These are phyloP conservation scores for Solanum chilense DNA, from an alignment of 257 asterid species.

Conservation along the genomic window DNA sequence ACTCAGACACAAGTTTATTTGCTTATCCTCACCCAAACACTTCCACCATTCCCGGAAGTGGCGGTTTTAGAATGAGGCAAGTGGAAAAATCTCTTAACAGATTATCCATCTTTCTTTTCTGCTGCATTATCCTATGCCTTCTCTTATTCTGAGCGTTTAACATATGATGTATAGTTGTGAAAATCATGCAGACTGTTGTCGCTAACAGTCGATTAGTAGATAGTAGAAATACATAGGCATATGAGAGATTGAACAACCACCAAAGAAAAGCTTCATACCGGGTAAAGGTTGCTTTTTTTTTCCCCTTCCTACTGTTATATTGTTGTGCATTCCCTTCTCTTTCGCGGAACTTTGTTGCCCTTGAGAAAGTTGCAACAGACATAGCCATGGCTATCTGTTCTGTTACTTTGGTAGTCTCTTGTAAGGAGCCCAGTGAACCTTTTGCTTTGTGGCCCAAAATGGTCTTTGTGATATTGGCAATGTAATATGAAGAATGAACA, in stretches of 20 bases:
- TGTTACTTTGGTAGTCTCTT: neutral
- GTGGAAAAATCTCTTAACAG: slow-evolving; percentile 69
- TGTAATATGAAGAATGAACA: neutral
- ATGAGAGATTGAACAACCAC: slow-evolving; percentile 3
- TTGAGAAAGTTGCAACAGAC: neutral
- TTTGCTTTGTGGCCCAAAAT: neutral
- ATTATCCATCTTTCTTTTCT: slow-evolving; percentile 53
- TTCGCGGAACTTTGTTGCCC: neutral
- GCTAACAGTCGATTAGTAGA: slow-evolving; percentile 9
- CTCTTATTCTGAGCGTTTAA: slow-evolving; percentile 39
- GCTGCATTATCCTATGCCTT: slow-evolving; percentile 68
- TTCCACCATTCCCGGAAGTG: slow-evolving; percentile 25
- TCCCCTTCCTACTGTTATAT: neutral
- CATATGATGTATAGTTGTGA: slow-evolving; percentile 12
- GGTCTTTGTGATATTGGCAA: neutral
- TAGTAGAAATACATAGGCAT: slow-evolving; percentile 8
- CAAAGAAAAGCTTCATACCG: neutral
- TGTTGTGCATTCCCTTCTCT: neutral
- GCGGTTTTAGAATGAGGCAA: slow-evolving; percentile 65
- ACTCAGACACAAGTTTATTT: slow-evolving; percentile 36
- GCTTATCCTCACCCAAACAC: slow-evolving; percentile 46
- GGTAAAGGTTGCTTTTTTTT: neutral
- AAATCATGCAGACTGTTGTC: slow-evolving; percentile 11
- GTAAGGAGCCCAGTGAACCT: neutral
- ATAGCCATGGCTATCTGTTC: neutral